phyloP scores from a whole-genome alignment of 208 protist species.

The Leishmania turanica region DNA sequence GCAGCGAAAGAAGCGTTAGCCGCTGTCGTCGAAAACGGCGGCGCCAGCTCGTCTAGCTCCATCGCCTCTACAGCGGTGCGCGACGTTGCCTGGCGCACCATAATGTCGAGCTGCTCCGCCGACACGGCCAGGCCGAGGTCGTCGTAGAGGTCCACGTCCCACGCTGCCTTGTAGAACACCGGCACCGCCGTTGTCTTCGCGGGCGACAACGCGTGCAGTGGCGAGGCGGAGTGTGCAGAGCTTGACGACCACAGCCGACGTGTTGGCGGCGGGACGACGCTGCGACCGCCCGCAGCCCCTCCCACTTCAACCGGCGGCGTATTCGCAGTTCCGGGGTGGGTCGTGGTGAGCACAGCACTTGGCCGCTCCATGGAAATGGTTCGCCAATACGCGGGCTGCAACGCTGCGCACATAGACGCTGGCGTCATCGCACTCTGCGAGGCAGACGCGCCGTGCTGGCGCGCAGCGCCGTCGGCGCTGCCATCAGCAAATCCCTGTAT shows the following conservation, averaged over 20 bases:
- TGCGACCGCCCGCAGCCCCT: background rate
- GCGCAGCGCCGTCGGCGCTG: background rate
- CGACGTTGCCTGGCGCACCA: slow-evolving; percentile 14
- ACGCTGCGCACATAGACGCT: slow-evolving; percentile 4
- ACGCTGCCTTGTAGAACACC: slow-evolving; percentile 19
- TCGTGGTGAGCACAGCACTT: background rate
- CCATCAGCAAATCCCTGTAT: background rate
- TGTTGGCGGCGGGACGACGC: background rate
- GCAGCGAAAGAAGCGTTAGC: background rate
- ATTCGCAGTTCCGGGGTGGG: background rate
- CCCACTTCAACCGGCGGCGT: background rate
- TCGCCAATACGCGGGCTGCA: slow-evolving; percentile 26
- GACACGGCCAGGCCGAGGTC: slow-evolving; percentile 32
- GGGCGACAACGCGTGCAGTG: background rate
- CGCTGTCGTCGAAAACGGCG: background rate
- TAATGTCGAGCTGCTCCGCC: slow-evolving; percentile 10
- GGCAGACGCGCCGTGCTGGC: background rate
- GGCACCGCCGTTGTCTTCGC: background rate
- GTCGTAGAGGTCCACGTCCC: slow-evolving; percentile 57
- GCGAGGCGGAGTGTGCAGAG: background rate
- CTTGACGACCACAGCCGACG: background rate
- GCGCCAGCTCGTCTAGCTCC: background rate
- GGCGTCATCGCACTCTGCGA: background rate
- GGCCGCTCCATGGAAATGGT: background rate
- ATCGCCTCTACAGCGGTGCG: slow-evolving; percentile 17